Conservation (phyloP, 228 moss, liverwort and hornwort genomes). For the Sphagnum magellanicum region DNA sequence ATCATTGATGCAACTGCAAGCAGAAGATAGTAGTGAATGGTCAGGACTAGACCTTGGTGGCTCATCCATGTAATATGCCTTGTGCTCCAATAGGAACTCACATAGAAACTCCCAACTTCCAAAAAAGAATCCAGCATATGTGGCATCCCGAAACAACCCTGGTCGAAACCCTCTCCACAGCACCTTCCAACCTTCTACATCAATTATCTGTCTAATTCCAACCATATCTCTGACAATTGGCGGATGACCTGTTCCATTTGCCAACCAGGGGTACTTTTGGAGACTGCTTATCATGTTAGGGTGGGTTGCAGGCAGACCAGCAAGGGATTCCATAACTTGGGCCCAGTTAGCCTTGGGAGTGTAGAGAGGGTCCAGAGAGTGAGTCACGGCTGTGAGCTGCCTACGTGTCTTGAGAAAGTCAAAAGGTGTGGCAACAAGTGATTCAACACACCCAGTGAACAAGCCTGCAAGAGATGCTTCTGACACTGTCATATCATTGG, state of each 20-base stretch:
- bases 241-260: slow-evolving; percentile 80
- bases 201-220: slow-evolving; percentile 45
- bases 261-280: slow-evolving; percentile 59
- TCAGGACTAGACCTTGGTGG: slow-evolving; percentile 60
- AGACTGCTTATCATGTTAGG: slow-evolving; percentile 35
- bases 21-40: background rate
- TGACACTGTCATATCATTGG: slow-evolving; percentile 45
- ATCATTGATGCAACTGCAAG: background rate
- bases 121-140: slow-evolving; percentile 79
- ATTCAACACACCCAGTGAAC: slow-evolving; percentile 64
- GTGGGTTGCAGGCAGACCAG: slow-evolving; percentile 35
- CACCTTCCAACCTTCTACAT: slow-evolving; percentile 55
- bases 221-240: slow-evolving; percentile 66
- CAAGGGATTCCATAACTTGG: slow-evolving; percentile 42
- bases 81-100: slow-evolving; percentile 70
- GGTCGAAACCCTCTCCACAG: slow-evolving; percentile 86
- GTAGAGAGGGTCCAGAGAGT: slow-evolving; percentile 14
- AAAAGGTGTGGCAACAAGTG: slow-evolving; percentile 70
- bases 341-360: slow-evolving; percentile 42
- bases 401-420: slow-evolving; percentile 74
- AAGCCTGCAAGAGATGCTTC: slow-evolving; percentile 73
- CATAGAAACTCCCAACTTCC: slow-evolving; percentile 79
- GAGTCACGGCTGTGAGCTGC: slow-evolving; percentile 61
- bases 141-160: slow-evolving; percentile 71
- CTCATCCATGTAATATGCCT: slow-evolving; percentile 61